A percentile compares a stretch with the other conserved stretches of the same genome.
Conservation (phyloP, 441 rosid species). For the Gossypium gossypioides region DNA sequence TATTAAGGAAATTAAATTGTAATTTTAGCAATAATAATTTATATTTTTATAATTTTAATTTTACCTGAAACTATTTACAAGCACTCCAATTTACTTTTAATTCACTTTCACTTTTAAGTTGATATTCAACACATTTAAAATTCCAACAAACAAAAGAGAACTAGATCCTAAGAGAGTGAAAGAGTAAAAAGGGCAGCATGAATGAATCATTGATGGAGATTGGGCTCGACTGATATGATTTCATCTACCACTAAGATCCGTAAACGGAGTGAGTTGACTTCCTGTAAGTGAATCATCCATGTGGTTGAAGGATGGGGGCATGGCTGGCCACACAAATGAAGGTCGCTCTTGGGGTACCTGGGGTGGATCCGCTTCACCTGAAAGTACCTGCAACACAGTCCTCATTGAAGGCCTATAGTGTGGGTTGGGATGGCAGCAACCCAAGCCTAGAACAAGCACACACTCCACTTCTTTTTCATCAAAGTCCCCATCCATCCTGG, state of each 20-base stretch:
- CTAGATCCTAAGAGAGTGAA: neutral
- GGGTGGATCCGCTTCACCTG: slow-evolving; percentile 42
- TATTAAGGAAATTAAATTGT: no score
- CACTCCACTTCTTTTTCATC: slow-evolving; percentile 30
- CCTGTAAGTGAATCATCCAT: slow-evolving; percentile 27
- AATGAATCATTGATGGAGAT: neutral
- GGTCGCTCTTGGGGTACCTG: slow-evolving; percentile 47
- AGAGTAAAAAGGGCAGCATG: neutral
- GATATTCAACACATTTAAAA: no score
- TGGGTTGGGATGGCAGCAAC: slow-evolving; percentile 70
- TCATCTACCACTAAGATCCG: slow-evolving; percentile 34
- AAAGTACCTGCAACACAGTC: slow-evolving; percentile 46
- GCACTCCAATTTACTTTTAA: neutral
- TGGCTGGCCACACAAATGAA: slow-evolving; percentile 54
- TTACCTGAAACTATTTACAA: neutral
- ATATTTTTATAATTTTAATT: no score
- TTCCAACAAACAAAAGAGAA: no score
- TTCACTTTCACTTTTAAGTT: neutral
- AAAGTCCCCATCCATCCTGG: slow-evolving; percentile 26
- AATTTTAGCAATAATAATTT: no score
- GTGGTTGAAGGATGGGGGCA: slow-evolving; percentile 45
- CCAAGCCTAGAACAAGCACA: slow-evolving; percentile 42
- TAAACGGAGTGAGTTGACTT: slow-evolving; percentile 25
- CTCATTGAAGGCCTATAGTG: slow-evolving; percentile 56
- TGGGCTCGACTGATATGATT: neutral